A percentile compares a stretch with the other conserved stretches of the same genome.
These are phyloP conservation scores for Wickerhamomyces sp. DNA, from an alignment of 1,139 yeast genomes.

Conservation along the genomic window DNA sequence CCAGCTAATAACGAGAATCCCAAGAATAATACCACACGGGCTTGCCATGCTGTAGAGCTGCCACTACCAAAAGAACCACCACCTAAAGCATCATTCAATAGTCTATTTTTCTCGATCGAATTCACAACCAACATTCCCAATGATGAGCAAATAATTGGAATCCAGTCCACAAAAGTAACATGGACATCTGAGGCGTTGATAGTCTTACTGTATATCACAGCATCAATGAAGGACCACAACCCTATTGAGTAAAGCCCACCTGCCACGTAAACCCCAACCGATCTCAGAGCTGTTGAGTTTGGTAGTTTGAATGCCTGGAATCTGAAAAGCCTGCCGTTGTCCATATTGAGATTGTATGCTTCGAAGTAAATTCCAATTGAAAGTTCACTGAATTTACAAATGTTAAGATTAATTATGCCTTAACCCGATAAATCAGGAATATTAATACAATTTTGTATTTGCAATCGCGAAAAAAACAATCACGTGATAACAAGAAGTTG, in stretches of 20 bases:
- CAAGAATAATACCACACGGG: conserved; percentile 79
- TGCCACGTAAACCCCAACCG: conserved; percentile 68
- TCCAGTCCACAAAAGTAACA: conserved; percentile 91
- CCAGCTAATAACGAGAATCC: conserved; percentile 94
- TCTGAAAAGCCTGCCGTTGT: conserved; percentile 40
- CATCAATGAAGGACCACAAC: conserved; percentile 85
- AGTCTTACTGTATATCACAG: conserved; percentile 79
- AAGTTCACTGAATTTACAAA: too few relatives aligned
- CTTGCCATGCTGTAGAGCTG: conserved; percentile 81
- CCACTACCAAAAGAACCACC: conserved; percentile 35
- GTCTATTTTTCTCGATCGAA: conserved; percentile 80
- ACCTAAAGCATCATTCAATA: conserved; percentile 58
- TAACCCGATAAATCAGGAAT: too few relatives aligned
- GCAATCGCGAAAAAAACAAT: too few relatives aligned
- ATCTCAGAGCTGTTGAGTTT: conserved; percentile 65
- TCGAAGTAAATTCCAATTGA: neutral
- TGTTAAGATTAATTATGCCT: too few relatives aligned
- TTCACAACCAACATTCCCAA: conserved; percentile 91
- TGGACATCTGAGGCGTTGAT: conserved; percentile 85
- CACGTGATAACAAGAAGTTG: too few relatives aligned
- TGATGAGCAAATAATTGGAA: conserved; percentile 84
- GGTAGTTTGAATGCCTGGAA: conserved; percentile 56
- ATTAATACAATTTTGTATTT: too few relatives aligned
- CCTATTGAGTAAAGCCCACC: conserved; percentile 85
- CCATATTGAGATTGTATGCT: conserved; percentile 11